Evolutionary conservation across 176 grass and related monocot genomes (phyloP).

Genomic region (Eleusine coracana): DNA sequence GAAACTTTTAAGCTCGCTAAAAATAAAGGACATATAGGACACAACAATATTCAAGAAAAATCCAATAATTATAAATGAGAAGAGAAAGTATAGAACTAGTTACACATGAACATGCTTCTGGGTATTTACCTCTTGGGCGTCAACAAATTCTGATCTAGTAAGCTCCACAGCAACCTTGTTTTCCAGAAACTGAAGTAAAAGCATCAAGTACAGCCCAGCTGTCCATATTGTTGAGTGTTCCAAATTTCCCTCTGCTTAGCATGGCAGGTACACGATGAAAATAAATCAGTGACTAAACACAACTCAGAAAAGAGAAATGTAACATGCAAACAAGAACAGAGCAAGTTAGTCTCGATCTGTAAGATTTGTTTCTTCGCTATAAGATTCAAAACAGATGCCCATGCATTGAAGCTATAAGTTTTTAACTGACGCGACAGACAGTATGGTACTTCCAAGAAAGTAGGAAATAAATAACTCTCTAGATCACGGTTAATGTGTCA

Average conservation of each 20-base stretch:
- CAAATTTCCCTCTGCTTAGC: conserved; percentile 73
- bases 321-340: neutral
- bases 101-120: neutral
- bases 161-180: conserved; percentile 86
- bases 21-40: neutral
- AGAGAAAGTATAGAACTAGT: neutral
- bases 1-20: neutral
- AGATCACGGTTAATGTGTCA: neutral
- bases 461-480: neutral
- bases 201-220: conserved; percentile 81
- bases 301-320: neutral
- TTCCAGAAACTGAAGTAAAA: conserved; percentile 90
- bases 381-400: neutral
- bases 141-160: conserved; percentile 87
- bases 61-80: neutral
- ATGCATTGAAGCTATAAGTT: neutral
- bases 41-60: neutral
- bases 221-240: conserved; percentile 85
- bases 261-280: conserved; percentile 6
- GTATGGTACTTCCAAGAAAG: neutral
- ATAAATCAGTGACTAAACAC: conserved; percentile 1
- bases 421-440: neutral
- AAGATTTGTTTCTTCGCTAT: neutral
- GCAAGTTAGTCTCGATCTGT: neutral
- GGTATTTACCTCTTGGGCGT: conserved; percentile 79